Percentiles rank a stretch among this genome's conserved stretches.
Conservation (phyloP, 2,329 filamentous ascomycete genomes). For the Cordyceps javanica region DNA sequence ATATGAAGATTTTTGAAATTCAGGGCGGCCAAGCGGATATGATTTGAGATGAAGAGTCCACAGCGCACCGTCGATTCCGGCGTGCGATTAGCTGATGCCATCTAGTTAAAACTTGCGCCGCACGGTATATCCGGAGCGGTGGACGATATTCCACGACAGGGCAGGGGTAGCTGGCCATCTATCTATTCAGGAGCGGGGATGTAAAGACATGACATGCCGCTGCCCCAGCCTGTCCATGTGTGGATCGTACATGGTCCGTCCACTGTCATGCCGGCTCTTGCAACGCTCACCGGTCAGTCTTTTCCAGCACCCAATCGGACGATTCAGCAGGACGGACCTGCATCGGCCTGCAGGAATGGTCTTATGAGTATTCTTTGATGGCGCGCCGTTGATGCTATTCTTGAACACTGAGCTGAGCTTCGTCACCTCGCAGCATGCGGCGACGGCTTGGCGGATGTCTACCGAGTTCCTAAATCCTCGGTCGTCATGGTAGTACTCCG, state of each 20-base stretch:
- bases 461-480: not conserved
- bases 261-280: not conserved
- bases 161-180: not conserved
- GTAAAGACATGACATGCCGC: not conserved
- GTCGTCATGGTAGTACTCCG: too few species aligned
- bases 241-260: not conserved
- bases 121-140: not conserved
- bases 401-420: not conserved
- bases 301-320: not conserved
- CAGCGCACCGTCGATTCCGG: not conserved
- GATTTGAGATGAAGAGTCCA: not conserved
- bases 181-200: not conserved
- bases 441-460: not conserved
- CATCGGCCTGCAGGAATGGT: slow-evolving; percentile 5
- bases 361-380: not conserved
- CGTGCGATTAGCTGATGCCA: not conserved
- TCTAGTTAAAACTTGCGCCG: slow-evolving; percentile 5
- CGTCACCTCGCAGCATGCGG: not conserved
- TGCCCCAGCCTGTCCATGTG: not conserved
- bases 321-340: slow-evolving; percentile 1
- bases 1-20: not conserved
- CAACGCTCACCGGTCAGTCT: not conserved
- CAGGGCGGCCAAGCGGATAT: not conserved
- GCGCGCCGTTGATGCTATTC: slow-evolving; percentile 1
- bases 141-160: not conserved